Evolutionary conservation across 164 flowering plant species (phyloP).

Genomic region (Stephania japonica): DNA sequence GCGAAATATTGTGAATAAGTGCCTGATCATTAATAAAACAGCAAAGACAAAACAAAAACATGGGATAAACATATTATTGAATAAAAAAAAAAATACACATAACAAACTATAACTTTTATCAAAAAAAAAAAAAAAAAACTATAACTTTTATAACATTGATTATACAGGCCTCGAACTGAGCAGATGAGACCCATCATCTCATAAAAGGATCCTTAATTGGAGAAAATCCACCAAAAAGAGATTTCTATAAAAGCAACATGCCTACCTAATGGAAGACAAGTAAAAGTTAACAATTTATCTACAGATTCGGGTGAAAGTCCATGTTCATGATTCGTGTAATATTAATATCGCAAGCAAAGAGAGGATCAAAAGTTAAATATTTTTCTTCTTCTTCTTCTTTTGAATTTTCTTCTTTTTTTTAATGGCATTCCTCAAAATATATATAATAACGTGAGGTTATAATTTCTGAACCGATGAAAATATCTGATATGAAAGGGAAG

Average conservation of each 20-base stretch:
- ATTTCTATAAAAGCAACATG: too few species aligned
- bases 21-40: constrained; percentile 27
- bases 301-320: neutral
- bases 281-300: neutral
- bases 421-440: neutral
- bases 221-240: neutral
- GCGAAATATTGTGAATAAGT: constrained; percentile 29
- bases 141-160: neutral
- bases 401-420: too few species aligned
- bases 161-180: neutral
- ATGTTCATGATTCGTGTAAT: neutral
- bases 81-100: neutral
- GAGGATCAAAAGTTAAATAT: neutral
- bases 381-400: too few species aligned
- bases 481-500: neutral
- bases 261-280: neutral
- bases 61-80: neutral
- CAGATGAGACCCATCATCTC: neutral
- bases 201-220: neutral
- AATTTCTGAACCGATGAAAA: neutral
- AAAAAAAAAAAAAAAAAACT: too few species aligned
- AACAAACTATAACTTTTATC: neutral
- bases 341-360: neutral
- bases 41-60: neutral
- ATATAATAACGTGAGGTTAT: neutral